These are phyloP conservation scores for Sporisorium scitamineum DNA, from an alignment of 1,284 basidiomycete genomes.

Conservation along the genomic window DNA sequence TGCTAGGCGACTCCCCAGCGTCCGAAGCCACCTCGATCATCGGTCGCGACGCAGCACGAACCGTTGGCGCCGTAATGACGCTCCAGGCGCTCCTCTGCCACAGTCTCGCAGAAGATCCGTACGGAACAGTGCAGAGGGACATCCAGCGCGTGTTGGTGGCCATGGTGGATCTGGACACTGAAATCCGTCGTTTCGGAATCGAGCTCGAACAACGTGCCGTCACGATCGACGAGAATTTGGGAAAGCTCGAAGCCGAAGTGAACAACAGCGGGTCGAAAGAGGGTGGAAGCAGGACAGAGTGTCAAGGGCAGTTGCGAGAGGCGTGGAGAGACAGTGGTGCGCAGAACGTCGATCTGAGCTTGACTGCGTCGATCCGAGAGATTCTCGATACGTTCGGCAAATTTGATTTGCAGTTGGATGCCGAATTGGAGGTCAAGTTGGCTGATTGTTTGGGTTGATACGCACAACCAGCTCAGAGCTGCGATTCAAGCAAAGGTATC, in stretches of 20 bases:
- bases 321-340: constrained; percentile 37
- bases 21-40: constrained; percentile 18
- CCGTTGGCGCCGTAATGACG: constrained; percentile 23
- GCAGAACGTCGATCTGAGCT: constrained; percentile 14
- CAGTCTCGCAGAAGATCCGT: constrained; percentile 54
- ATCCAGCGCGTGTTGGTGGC: constrained; percentile 25
- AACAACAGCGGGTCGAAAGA: not conserved
- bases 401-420: constrained; percentile 37
- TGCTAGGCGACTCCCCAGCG: constrained; percentile 27
- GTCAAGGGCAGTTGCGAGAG: constrained; percentile 13
- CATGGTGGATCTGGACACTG: constrained; percentile 26
- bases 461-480: not conserved
- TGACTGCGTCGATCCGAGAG: constrained; percentile 19
- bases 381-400: constrained; percentile 37
- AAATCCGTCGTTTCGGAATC: constrained; percentile 25
- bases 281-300: not conserved
- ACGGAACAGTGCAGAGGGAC: constrained; percentile 56
- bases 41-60: constrained; percentile 20
- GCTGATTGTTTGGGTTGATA: constrained; percentile 28
- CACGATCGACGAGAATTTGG: constrained; percentile 20
- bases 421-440: constrained; percentile 36
- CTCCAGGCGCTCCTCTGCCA: constrained; percentile 47
- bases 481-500: not conserved
- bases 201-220: constrained; percentile 32
- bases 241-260: constrained; percentile 5